Evolutionary conservation across 1,284 basidiomycete genomes (phyloP).

Genomic region (Sporisorium exsertum): DNA sequence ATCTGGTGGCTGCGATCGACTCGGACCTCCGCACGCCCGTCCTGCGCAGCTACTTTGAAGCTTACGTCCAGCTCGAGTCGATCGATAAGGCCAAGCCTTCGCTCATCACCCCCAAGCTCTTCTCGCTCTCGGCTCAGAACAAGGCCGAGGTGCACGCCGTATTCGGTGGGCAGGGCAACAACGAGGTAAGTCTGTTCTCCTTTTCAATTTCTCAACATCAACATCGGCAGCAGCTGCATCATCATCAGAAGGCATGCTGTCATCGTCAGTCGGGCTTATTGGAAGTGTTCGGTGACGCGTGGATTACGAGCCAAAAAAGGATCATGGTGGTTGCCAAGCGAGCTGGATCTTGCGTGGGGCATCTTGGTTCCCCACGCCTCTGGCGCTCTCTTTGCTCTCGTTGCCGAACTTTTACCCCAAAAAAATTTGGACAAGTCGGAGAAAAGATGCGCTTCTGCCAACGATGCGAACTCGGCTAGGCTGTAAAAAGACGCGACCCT

Average conservation of each 20-base stretch:
- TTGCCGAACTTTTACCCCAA: constrained; percentile 18
- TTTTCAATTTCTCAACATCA: not conserved
- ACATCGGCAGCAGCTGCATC: not conserved
- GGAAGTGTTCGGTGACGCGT: constrained; percentile 10
- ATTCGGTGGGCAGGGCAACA: constrained; percentile 98
- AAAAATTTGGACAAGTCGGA: constrained; percentile 23
- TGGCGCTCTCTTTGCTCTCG: not conserved
- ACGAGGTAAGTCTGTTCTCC: constrained; percentile 75
- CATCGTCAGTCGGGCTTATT: constrained; percentile 5
- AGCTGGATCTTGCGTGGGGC: too few relatives aligned
- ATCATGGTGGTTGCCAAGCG: not conserved
- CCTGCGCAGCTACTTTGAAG: constrained; percentile 83
- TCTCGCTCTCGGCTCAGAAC: constrained; percentile 78
- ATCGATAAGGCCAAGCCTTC: constrained; percentile 74
- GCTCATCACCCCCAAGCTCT: constrained; percentile 77
- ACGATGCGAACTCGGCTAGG: constrained; percentile 8
- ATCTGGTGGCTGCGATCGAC: constrained; percentile 81
- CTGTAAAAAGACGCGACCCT: constrained; percentile 24
- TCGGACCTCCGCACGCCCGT: constrained; percentile 81
- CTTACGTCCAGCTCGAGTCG: constrained; percentile 79
- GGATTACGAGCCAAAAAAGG: constrained; percentile 4
- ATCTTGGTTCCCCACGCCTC: constrained; percentile 7
- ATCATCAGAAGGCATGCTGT: not conserved
- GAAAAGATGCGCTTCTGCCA: constrained; percentile 9
- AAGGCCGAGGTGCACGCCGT: constrained; percentile 88